These are phyloP conservation scores for Xylariaceae sp. DNA, from an alignment of 2,329 filamentous ascomycete species.

Conservation along the genomic window DNA sequence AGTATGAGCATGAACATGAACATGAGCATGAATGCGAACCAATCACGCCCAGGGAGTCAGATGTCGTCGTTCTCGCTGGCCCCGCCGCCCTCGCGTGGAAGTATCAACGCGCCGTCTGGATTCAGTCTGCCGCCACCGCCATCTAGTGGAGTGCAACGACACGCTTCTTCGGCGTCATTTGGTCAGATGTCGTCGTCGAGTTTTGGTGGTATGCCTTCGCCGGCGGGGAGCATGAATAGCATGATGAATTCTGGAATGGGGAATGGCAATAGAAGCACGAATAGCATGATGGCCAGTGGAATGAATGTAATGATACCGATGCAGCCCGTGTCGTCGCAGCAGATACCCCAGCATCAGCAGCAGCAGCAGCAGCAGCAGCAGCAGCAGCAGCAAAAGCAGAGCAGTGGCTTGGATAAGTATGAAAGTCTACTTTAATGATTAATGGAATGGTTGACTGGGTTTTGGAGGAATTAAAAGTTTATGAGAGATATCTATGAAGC, in stretches of 20 bases:
- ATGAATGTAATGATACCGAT: conserved; percentile 15
- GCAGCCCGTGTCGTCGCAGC: background rate
- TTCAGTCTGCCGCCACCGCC: conserved; percentile 48
- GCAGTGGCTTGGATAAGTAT: conserved; percentile 60
- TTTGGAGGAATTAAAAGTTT: background rate
- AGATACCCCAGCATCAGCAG: conserved; percentile 30
- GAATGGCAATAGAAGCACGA: conserved; percentile 24
- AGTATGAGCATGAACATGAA: conserved; percentile 40
- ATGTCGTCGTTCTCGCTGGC: conserved; percentile 53
- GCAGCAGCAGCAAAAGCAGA: conserved; percentile 29
- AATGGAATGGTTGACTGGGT: background rate
- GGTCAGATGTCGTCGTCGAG: conserved; percentile 20
- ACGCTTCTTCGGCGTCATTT: conserved; percentile 26
- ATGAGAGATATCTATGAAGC: background rate
- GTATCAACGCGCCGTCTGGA: conserved; percentile 29
- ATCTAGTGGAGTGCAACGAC: conserved; percentile 33
- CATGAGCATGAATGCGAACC: conserved; percentile 42
- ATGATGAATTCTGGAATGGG: conserved; percentile 22
- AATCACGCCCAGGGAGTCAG: conserved; percentile 36
- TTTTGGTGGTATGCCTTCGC: conserved; percentile 19
- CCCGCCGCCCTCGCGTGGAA: conserved; percentile 43
- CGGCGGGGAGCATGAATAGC: conserved; percentile 25
- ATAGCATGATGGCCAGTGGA: conserved; percentile 21
- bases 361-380: conserved; percentile 30
- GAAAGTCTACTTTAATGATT: conserved; percentile 54